Evolutionary conservation across 805 yeast genomes (phyloP).

Genomic region (Hanseniaspora mollemarum): DNA sequence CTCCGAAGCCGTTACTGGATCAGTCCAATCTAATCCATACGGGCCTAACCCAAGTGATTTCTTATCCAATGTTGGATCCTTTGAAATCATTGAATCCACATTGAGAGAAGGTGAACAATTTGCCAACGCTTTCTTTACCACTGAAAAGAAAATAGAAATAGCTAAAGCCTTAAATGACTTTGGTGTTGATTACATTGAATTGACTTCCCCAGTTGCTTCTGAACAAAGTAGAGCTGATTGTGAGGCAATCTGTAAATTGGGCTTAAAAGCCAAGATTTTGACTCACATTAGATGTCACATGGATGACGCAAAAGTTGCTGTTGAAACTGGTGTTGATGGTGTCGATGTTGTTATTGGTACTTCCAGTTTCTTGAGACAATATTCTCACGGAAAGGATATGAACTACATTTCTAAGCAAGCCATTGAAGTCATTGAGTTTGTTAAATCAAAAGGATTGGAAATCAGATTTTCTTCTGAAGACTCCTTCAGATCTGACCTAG

Average conservation of each 20-base stretch:
- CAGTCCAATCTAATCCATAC: slow-evolving; percentile 58
- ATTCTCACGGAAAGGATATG: slow-evolving; percentile 98
- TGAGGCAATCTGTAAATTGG: slow-evolving; percentile 96
- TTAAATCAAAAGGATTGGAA: slow-evolving; percentile 92
- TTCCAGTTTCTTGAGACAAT: slow-evolving; percentile 85
- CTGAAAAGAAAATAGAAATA: slow-evolving; percentile 91
- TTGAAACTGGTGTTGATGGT: slow-evolving; percentile 97
- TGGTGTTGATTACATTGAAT: slow-evolving; percentile 95
- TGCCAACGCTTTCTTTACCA: slow-evolving; percentile 89
- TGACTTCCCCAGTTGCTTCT: slow-evolving; percentile 95
- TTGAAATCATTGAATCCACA: slow-evolving; percentile 89
- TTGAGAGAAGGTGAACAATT: slow-evolving; percentile 97
- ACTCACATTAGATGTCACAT: slow-evolving; percentile 97
- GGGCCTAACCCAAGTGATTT: slow-evolving; percentile 93
- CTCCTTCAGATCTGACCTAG: slow-evolving; percentile 92
- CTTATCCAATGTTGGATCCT: slow-evolving; percentile 75
- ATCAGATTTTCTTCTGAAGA: slow-evolving; percentile 95
- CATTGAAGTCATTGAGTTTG: slow-evolving; percentile 91
- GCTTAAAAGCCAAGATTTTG: slow-evolving; percentile 85
- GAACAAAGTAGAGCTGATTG: slow-evolving; percentile 89
- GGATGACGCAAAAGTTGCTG: slow-evolving; percentile 97
- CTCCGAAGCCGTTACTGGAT: slow-evolving; percentile 28
- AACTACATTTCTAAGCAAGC: slow-evolving; percentile 92
- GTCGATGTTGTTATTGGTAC: slow-evolving; percentile 98
- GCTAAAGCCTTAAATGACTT: slow-evolving; percentile 95